phyloP scores from a whole-genome alignment of 2,329 filamentous ascomycete species.

The Phialemonium atrogriseum region DNA sequence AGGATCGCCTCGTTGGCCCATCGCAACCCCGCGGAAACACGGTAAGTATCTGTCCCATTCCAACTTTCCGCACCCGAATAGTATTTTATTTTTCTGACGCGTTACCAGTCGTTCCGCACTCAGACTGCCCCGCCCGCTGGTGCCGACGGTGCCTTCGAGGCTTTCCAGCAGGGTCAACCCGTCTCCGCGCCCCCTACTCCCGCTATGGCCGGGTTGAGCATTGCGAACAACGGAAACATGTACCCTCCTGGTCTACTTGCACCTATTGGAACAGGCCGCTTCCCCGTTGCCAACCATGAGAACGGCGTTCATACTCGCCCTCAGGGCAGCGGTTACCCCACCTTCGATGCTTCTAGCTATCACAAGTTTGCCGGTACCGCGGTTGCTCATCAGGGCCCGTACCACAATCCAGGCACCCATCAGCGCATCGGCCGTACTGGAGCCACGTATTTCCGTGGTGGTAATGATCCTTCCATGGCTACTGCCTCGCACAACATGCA shows the following conservation, averaged over 20 bases:
- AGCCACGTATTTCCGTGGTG: too few relatives aligned
- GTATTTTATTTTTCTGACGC: conserved; percentile 6
- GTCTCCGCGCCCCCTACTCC: conserved; percentile 4
- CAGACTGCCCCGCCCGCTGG: conserved; percentile 6
- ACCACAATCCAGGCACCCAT: too few relatives aligned
- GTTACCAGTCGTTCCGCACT: conserved; percentile 13
- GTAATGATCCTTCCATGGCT: too few relatives aligned
- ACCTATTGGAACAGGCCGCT: conserved; percentile 4
- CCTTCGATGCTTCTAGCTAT: too few relatives aligned
- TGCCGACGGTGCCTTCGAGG: conserved; percentile 12
- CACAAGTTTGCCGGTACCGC: too few relatives aligned
- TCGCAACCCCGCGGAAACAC: conserved; percentile 10
- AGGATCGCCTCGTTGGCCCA: conserved; percentile 49
- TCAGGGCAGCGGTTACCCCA: too few relatives aligned
- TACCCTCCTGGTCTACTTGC: conserved; percentile 6
- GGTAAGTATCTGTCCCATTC: conserved; percentile 12
- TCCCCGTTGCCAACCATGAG: conserved; percentile 5
- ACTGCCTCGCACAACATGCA: too few relatives aligned
- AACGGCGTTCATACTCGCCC: conserved; percentile 15
- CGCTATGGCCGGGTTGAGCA: too few relatives aligned
- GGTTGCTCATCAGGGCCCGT: too few relatives aligned
- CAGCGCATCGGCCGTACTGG: too few relatives aligned
- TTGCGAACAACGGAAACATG: background rate
- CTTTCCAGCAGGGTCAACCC: conserved; percentile 12
- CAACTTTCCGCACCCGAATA: background rate